Evolutionary conservation across 2,329 filamentous ascomycete species (phyloP), one percentile per base, ranked within the genome.

Genomic region (Trichoderma sp.): DNA sequence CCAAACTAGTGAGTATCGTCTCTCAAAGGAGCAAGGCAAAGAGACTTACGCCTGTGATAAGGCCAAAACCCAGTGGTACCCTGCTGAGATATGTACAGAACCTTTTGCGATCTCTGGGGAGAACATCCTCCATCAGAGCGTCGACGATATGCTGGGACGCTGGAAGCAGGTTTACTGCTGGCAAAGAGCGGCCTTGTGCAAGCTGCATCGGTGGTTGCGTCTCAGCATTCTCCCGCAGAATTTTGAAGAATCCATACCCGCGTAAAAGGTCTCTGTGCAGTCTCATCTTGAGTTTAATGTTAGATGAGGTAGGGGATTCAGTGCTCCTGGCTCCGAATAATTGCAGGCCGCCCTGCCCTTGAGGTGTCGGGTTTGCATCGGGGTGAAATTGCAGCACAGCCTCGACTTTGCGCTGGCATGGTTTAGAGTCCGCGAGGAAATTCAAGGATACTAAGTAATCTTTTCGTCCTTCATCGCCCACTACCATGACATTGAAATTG

Each of bases 31-130:
- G 12, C 7, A 9, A 5, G 11, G 18, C 30, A 14, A 26, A 21
- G 28, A 36, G 14, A 74, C 75, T 51, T 72, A 76, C 73, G 3
- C 64, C 72, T 6, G 70, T 71, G 6, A 77, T 74, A 3, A 73
- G 51, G 0, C 72, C 74, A 2, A 77, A 56, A 0, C 74, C 75
- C 0, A 76, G 12, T 0, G 72, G 57, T 39, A 64, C 53, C 0
- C 64, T 36, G 6, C 70, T 73, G 4, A 76, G 34, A 4, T 77
- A 76, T 5, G 12, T 6, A 5, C n/a, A 43, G 18, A 77, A 75
- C 0, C 74, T 71, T 2, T 7, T 15, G 2, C 71, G 70, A 30
- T 76, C 71, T 3, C 57, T 12, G 3, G 39, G 65, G 0, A 74
- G 2, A 0, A 21, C 58, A 26, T 64, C 73, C 0, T 72, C 7